A percentile compares a stretch with the other conserved stretches of the same genome.
Evolutionary conservation across 2,329 filamentous ascomycete genomes (phyloP).

Genomic region (Pseudogymnoascus verrucosus): DNA sequence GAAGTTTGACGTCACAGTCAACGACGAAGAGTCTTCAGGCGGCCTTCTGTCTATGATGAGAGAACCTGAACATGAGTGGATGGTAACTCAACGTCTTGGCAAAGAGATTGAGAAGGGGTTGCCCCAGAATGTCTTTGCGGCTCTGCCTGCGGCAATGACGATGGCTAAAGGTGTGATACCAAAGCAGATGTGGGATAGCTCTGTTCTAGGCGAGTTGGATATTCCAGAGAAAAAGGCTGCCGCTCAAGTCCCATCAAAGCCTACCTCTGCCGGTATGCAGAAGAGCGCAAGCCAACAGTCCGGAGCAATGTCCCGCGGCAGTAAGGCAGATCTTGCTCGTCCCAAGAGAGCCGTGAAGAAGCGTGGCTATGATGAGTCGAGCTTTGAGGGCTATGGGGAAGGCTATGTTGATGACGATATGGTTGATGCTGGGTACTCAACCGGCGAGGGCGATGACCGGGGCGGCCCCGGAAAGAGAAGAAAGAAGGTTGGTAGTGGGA

Average conservation of each 20-base stretch:
- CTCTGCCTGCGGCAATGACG: slow-evolving; percentile 43
- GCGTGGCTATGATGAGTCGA: slow-evolving; percentile 66
- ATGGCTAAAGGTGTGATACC: slow-evolving; percentile 51
- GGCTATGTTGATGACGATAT: slow-evolving; percentile 61
- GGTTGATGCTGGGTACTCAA: slow-evolving; percentile 59
- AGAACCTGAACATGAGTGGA: slow-evolving; percentile 49
- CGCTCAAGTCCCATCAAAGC: slow-evolving; percentile 33
- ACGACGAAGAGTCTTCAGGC: slow-evolving; percentile 42
- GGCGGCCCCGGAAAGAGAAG: slow-evolving; percentile 49
- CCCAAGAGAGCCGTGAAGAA: slow-evolving; percentile 64
- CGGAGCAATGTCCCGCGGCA: background rate
- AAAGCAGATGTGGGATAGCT: slow-evolving; percentile 47
- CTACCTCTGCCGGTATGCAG: slow-evolving; percentile 47
- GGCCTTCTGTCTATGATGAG: slow-evolving; percentile 46
- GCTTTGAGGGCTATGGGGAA: slow-evolving; percentile 67
- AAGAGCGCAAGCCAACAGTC: slow-evolving; percentile 24
- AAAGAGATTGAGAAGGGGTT: slow-evolving; percentile 49
- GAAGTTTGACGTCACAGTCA: slow-evolving; percentile 52
- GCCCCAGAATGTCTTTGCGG: slow-evolving; percentile 35
- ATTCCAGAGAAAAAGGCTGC: slow-evolving; percentile 11
- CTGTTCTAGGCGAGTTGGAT: slow-evolving; percentile 49
- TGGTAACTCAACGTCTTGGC: slow-evolving; percentile 44
- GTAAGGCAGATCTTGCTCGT: slow-evolving; percentile 33
- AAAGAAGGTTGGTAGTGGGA: slow-evolving; percentile 48
- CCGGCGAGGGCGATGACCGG: slow-evolving; percentile 60